Evolutionary conservation across 768 basidiomycete genomes (phyloP), one percentile per base, ranked within the genome.

Genomic region (Psilocybe tampanensis): DNA sequence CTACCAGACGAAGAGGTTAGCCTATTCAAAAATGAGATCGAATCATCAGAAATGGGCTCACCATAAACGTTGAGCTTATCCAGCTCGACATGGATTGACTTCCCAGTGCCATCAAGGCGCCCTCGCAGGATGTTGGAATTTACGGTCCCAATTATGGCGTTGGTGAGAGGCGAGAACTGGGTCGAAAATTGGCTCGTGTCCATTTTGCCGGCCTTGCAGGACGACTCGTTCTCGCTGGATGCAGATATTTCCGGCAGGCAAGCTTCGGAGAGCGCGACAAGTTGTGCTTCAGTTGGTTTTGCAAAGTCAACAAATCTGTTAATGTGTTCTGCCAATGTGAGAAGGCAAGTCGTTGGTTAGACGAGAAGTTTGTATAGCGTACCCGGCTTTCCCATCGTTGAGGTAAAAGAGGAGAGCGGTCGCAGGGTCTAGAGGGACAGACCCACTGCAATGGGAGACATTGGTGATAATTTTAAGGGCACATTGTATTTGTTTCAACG

Each of bases 61-160:
- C 80, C 73, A 49, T 81, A 80, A 1, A 81, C 73, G 44, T 80
- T 79, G 49, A 81, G 63, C 57, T 83, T 80, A 63, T 79, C 78
- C 6, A 79, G 58, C 58, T 80, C 76, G 0, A 66, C 60, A 11
- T 43, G 57, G 22, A 79, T 65, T 7, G 42, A 29, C 9, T 53
- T 47, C 6, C 61, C 34, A 33, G 43, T 11, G n/a, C 64, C 54
- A 2, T 24, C 44, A 15, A 18, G 9, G 13, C 58, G 49, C 2
- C 61, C 58, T 17, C 66, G 52, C 12, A 70, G 43, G 7, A 72
- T 56, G n/a, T 58, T 50, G 1, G 52, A 45, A 11, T 61, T 60
- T 41, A 75, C 60, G 11, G 54, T 36, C 22, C 70, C 66, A 11
- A 74, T 23, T 1, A 70, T 52, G 34, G 61, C 57, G 11, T 21